Evolutionary conservation across 2,329 filamentous ascomycete species (phyloP), one percentile per base, ranked within the genome.

Genomic region (Pyrenophora teres): DNA sequence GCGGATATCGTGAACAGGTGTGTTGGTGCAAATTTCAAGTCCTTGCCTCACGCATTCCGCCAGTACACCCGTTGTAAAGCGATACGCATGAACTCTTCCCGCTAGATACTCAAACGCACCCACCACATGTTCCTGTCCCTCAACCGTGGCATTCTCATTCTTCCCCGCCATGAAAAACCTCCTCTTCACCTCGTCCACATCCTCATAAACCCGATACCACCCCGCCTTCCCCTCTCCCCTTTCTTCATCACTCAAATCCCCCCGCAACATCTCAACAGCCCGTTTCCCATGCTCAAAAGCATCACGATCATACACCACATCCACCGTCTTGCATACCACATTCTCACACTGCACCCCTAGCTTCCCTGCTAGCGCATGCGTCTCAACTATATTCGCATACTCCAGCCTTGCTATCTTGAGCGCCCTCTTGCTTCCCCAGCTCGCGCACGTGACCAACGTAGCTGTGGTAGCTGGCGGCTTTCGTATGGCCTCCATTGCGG

Each of bases 221-320:
- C 65, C 70, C 59, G 70, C 67, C 4, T 52, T 52, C 1, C 63
- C 63, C 1, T 54, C 46, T 25, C 59, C 25, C 13, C 52, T 59
- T 50, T 73, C 69, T 15, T 68, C 51, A 1, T 60, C 59, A 0
- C n/a, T 54, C 1, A 60, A 59, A 56, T 70, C 67, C 0, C 31
- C 48, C 19, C 50, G 51, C 19, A 74, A 38, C 8, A 54, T 47
- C 10, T 64, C 43, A 32, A 73, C 68, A 0, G 69, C 63, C 12
- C 35, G 15, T 37, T 65, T 67, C 0, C 71, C 72, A 3, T 39
- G 5, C 30, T 68, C 59, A 44, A 71, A 74, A 0, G 67, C 65
- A 10, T 42, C 38, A 10, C 52, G 16, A 42, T 84, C 81, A 62
- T 84, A 86, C 27, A 86, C 73, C 2, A 86, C 71, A 64, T 87